Base-by-base conservation (phyloP, 2,329 filamentous ascomycete species). In the Cladorrhinum sp. region DNA sequence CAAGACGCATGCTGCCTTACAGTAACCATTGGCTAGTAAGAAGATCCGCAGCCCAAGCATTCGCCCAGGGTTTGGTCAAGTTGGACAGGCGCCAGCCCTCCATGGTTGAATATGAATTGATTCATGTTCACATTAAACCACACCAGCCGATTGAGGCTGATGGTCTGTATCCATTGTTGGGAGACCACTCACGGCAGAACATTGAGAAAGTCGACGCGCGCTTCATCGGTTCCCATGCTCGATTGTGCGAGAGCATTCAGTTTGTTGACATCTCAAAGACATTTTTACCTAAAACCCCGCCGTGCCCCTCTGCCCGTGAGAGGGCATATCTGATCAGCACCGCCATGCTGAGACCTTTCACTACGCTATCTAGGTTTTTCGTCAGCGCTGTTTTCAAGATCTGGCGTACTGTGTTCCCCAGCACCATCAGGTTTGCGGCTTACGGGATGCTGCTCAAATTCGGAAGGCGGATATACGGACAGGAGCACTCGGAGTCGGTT, bases 11-110 rank as follows among this genome's bases (percentile, higher is more conserved):
- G 36, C 29, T 23, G 3, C 55, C 36, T 27, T 51, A 48, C 25
- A 16, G 16, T 18, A 70, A 58, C 49, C 72, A 73, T 59, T 74
- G 71, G 72, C 62, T 73, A 4, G 67, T 73, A 41, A 65, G 65
- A 1, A 66, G 62, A 55, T 72, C 69, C n/a, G 68, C 65, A 6
- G 67, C 64, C 1, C 22, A 36, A 13, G 63, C 63, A 9, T 70
- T 71, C 51, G 53, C 55, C 24, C 50, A 25, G 23, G 69, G 71
- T 6, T n/a, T 66, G 18, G 45, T 73, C 16, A 62, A 38, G 18
- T 54, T 75, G 9, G 57, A 69, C 12, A 64, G 70, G 52, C 22
- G 60, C n/a, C 62, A 64, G 13, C 59, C 67, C 20, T 73, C 71
- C 1, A 66, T 68, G 64, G 56, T 70, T 38, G 70, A 74, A 68